Percentiles rank a stretch among this genome's conserved stretches.
phyloP scores from a whole-genome alignment of 1,284 basidiomycete genomes.

The Cutaneotrichosporon sp. region DNA sequence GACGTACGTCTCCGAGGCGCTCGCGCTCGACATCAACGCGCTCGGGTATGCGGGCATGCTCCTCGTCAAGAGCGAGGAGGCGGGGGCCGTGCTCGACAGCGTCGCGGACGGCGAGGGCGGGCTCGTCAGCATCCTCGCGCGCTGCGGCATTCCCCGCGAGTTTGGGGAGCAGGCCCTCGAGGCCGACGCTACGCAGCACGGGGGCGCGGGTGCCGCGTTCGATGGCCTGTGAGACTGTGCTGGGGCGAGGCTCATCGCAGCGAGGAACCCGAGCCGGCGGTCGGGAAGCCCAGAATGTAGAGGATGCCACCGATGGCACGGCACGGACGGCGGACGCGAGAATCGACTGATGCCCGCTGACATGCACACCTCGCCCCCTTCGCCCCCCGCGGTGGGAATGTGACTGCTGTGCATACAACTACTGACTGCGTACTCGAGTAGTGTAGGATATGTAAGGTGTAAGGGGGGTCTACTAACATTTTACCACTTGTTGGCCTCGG shows the following conservation, averaged over 20 bases:
- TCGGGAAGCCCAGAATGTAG: slow-evolving; percentile 5
- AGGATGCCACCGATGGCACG: too few species aligned
- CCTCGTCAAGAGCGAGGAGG: slow-evolving; percentile 76
- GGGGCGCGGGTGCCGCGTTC: slow-evolving; percentile 12
- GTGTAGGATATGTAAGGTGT: not conserved
- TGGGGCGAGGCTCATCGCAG: not conserved
- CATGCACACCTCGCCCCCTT: not conserved
- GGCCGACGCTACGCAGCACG: slow-evolving; percentile 33
- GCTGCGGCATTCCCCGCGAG: slow-evolving; percentile 44
- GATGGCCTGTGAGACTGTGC: slow-evolving; percentile 3
- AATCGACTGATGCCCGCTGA: not conserved
- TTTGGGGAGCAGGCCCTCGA: slow-evolving; percentile 47
- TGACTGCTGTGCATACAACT: slow-evolving; percentile 7
- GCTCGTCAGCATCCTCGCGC: slow-evolving; percentile 39
- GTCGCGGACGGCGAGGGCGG: slow-evolving; percentile 29
- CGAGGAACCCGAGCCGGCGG: not conserved
- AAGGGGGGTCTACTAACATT: slow-evolving; percentile 7
- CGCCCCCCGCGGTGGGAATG: not conserved
- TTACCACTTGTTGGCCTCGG: slow-evolving; percentile 8
- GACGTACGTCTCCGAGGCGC: slow-evolving; percentile 33
- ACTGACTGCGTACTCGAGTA: not conserved
- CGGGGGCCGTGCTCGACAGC: slow-evolving; percentile 65
- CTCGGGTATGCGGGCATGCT: slow-evolving; percentile 85
- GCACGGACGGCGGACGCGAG: too few species aligned
- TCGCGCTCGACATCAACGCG: slow-evolving; percentile 68